phyloP scores from a whole-genome alignment of 306 rosid genomes.

The Inga oerstediana region DNA sequence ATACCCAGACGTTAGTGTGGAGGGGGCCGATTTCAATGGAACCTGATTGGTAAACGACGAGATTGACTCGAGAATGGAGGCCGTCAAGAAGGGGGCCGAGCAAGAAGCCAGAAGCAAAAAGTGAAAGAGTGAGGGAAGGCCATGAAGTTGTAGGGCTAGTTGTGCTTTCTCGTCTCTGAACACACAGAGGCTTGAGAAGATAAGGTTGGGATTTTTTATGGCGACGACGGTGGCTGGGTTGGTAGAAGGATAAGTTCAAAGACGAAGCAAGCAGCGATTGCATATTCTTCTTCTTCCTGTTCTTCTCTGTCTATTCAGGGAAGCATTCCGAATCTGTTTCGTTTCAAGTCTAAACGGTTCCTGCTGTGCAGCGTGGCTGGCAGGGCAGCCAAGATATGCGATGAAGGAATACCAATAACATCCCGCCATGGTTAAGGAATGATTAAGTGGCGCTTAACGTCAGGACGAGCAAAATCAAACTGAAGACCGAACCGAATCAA shows the following conservation, averaged over 20 bases:
- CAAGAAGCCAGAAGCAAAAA: conserved; percentile 69
- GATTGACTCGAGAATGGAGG: conserved; percentile 80
- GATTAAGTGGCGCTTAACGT: too few relatives aligned
- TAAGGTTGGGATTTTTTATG: not conserved
- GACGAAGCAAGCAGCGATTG: conserved; percentile 41
- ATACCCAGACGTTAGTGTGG: conserved; percentile 58
- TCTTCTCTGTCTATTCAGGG: not conserved
- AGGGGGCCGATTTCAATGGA: conserved; percentile 52
- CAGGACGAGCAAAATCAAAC: too few relatives aligned
- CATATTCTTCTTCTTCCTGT: conserved; percentile 51
- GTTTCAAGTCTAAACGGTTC: not conserved
- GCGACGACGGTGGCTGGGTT: not conserved
- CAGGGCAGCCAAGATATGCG: not conserved
- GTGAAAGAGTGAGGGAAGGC: conserved; percentile 58
- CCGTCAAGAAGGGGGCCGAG: conserved; percentile 85
- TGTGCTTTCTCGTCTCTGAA: conserved; percentile 36
- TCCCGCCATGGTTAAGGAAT: too few relatives aligned
- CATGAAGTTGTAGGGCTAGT: conserved; percentile 46
- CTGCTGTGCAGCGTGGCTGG: not conserved
- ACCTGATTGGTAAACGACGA: conserved; percentile 62
- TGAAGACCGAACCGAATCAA: too few relatives aligned
- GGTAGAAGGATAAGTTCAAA: conserved; percentile 31
- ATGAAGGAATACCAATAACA: too few relatives aligned
- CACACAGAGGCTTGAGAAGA: conserved; percentile 41
- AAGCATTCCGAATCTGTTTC: not conserved